Evolutionary conservation across 2,329 filamentous ascomycete species (phyloP).

Genomic region (Cladobotryum protrusum): DNA sequence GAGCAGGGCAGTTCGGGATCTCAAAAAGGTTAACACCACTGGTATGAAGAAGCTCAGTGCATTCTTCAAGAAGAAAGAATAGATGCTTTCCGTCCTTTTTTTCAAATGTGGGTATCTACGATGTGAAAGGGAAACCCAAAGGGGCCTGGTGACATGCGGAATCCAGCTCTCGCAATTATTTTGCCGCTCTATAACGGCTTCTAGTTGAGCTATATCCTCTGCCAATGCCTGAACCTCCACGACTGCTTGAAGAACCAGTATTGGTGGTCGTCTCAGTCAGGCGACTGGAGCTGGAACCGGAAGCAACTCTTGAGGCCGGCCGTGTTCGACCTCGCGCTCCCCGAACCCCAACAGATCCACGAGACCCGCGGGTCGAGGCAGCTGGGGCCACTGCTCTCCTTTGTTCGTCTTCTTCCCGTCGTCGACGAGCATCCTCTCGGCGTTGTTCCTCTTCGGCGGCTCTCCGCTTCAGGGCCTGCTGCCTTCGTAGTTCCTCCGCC

Average conservation of each 20-base stretch:
- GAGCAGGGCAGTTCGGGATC: slow-evolving; percentile 68
- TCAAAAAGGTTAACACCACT: slow-evolving; percentile 83
- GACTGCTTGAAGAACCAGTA: slow-evolving; percentile 23
- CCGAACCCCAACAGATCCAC: slow-evolving; percentile 15
- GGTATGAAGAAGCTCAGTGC: slow-evolving; percentile 97
- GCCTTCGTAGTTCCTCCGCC: slow-evolving; percentile 65
- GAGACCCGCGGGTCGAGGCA: slow-evolving; percentile 23
- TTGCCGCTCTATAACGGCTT: slow-evolving; percentile 28
- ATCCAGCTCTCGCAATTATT: slow-evolving; percentile 15
- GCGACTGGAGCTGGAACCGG: slow-evolving; percentile 19
- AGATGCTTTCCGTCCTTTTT: background rate
- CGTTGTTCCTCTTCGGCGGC: slow-evolving; percentile 74
- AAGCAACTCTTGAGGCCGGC: slow-evolving; percentile 18
- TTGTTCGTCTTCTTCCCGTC: slow-evolving; percentile 55
- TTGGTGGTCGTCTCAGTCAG: slow-evolving; percentile 19
- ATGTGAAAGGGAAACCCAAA: slow-evolving; percentile 7
- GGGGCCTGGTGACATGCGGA: background rate
- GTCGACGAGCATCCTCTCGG: slow-evolving; percentile 61
- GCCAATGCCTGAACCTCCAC: slow-evolving; percentile 30
- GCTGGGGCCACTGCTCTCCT: slow-evolving; percentile 24
- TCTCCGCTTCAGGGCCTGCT: slow-evolving; percentile 70
- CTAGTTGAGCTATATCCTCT: slow-evolving; percentile 28
- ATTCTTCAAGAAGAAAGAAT: slow-evolving; percentile 73
- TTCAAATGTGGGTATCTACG: slow-evolving; percentile 25
- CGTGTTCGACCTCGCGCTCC: slow-evolving; percentile 19